A percentile compares a stretch with the other conserved stretches of the same genome.
Conservation (phyloP, 2,329 filamentous ascomycete species). For the Penicillium rolfsii region DNA sequence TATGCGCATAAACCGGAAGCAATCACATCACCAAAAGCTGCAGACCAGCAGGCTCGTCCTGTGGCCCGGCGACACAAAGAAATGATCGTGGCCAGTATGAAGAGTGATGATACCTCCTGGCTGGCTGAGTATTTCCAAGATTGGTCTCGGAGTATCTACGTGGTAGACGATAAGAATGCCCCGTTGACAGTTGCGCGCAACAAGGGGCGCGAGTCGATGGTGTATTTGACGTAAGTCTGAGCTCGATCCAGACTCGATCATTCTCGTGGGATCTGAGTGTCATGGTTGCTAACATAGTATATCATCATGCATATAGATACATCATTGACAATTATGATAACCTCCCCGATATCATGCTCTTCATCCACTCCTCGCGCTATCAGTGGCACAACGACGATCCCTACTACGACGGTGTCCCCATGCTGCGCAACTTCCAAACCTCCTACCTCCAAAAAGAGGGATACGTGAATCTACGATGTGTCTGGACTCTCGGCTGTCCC, state of each 20-base stretch:
- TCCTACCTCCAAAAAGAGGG: constrained; percentile 54
- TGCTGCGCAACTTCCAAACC: constrained; percentile 54
- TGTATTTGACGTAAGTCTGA: constrained; percentile 47
- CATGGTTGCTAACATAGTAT: not conserved
- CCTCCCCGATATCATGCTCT: constrained; percentile 47
- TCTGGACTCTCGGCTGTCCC: constrained; percentile 57
- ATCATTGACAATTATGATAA: constrained; percentile 49
- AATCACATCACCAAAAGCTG: constrained; percentile 21
- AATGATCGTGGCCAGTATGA: constrained; percentile 47
- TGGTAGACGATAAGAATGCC: constrained; percentile 56
- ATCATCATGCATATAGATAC: constrained; percentile 32
- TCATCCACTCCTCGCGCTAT: constrained; percentile 45
- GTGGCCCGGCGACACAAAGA: constrained; percentile 29
- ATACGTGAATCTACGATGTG: constrained; percentile 59
- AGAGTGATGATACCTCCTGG: constrained; percentile 46
- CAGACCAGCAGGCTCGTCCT: constrained; percentile 25
- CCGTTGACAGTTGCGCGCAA: constrained; percentile 53
- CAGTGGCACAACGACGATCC: constrained; percentile 58
- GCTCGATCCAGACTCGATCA: not conserved
- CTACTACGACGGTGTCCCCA: constrained; percentile 55
- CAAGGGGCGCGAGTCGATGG: constrained; percentile 50
- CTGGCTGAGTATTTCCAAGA: constrained; percentile 44
- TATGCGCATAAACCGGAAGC: constrained; percentile 27
- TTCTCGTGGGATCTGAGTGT: not conserved
- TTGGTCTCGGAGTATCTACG: constrained; percentile 60